Evolutionary conservation across 2,329 filamentous ascomycete species (phyloP), one percentile per base, ranked within the genome.

Genomic region (Microsporum ferrugineum): DNA sequence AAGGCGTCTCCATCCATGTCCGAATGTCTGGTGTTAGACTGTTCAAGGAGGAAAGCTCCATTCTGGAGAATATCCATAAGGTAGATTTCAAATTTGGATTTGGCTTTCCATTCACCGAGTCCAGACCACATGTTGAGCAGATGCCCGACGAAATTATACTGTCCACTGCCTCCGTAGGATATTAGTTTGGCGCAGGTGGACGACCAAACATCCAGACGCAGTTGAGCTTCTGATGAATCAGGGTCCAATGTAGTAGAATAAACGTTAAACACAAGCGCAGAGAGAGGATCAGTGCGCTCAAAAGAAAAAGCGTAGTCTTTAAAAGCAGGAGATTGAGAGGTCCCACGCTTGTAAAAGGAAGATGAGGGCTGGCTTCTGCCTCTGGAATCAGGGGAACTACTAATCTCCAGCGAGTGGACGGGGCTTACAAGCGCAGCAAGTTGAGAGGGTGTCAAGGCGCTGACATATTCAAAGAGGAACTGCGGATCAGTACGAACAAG

Each of bases 1-100:
- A 72, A 69, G 64, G 85, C 85, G 77, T 88, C 88, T 64, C 85
- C 81, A 60, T 87, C 85, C 45, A 88, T 69, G 78, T 73, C 90
- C 85, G 74, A 87, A 82, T 65, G 87, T 80, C 63, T 86, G 70
- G 91, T 88, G 72, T 91, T 88, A 68, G 89, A 86, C 70, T 88
- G 86, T 70, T 96, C 91, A 67, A 96, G 80, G 61, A 97, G 79
- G 71, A 96, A 96, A 43, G 91, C 88, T 66, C 94, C 94, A 68
- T 95, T 88, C 74, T 96, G 89, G 36, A 99, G 82, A 63, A 95
- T 89, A 71, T 94, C 89, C 88, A 96, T 94, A 10, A 99, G 82
- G 72, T 92, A 97, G 75, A 90, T 88, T 75, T 96, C 91, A 79
- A 99, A 85, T 65, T 91, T 94, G 66, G 87, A 84, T 68, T 88